Conservation (phyloP, 2,329 filamentous ascomycete genomes). For the Dactylonectria macrodidyma region DNA sequence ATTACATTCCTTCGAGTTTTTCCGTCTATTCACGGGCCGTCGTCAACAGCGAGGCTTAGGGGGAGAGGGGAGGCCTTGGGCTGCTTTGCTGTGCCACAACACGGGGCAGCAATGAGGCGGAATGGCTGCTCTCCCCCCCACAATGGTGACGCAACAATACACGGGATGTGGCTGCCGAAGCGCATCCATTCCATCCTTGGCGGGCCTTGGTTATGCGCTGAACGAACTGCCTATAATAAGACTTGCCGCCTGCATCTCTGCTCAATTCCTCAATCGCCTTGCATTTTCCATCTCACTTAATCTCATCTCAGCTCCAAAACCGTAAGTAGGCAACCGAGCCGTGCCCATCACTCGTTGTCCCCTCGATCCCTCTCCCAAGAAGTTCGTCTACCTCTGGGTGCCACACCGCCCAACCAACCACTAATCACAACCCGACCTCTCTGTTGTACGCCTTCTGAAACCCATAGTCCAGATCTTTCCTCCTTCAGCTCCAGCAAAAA, state of each 20-base stretch:
- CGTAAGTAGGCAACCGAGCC: background rate
- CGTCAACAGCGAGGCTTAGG: background rate
- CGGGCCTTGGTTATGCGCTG: background rate
- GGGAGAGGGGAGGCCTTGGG: background rate
- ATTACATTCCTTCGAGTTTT: too few species aligned
- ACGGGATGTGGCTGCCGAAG: background rate
- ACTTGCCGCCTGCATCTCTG: background rate
- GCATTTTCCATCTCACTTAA: background rate
- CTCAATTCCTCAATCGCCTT: background rate
- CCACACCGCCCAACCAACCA: conserved; percentile 15
- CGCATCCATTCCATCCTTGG: background rate
- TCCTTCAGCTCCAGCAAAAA: conserved; percentile 30
- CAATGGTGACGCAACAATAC: background rate
- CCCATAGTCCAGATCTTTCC: background rate
- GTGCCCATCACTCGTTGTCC: background rate
- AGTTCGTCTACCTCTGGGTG: background rate
- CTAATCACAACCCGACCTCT: background rate
- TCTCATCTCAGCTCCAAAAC: background rate
- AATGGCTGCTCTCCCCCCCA: background rate
- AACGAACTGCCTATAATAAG: background rate
- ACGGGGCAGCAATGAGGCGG: conserved; percentile 1
- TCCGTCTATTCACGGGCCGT: background rate
- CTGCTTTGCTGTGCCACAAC: conserved; percentile 7
- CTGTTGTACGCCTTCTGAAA: background rate
- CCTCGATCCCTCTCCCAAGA: background rate